Evolutionary conservation across 768 basidiomycete species (phyloP).

Genomic region (Pleurotus sapidus): DNA sequence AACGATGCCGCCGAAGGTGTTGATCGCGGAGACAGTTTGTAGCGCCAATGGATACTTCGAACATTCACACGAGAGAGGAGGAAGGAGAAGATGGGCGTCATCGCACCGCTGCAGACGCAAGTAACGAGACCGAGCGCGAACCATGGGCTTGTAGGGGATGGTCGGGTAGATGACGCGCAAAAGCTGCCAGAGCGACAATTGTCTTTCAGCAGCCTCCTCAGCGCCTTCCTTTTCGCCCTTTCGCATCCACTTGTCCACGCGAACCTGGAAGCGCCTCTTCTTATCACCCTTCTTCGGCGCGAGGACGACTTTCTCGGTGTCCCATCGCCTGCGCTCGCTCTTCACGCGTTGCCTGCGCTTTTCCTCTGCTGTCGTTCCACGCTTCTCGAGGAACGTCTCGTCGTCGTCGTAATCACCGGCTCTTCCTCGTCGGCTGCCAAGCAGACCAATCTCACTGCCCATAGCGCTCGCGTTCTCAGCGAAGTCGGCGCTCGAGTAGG

Average conservation of each 20-base stretch:
- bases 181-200: slow-evolving; percentile 42
- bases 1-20: slow-evolving; percentile 68
- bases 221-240: background rate
- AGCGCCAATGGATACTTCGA: slow-evolving; percentile 70
- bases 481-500: background rate
- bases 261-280: slow-evolving; percentile 1
- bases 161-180: slow-evolving; percentile 61
- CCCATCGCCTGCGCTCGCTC: slow-evolving; percentile 19
- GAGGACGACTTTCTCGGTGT: slow-evolving; percentile 16
- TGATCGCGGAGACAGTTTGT: slow-evolving; percentile 57
- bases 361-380: slow-evolving; percentile 32
- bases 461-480: slow-evolving; percentile 7
- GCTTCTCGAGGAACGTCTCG: slow-evolving; percentile 37
- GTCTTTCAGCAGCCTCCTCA: slow-evolving; percentile 13
- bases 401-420: slow-evolving; percentile 12
- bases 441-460: slow-evolving; percentile 3
- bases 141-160: slow-evolving; percentile 69
- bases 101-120: slow-evolving; percentile 74
- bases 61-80: slow-evolving; percentile 80
- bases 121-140: slow-evolving; percentile 67
- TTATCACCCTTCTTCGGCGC: background rate
- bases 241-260: slow-evolving; percentile 4
- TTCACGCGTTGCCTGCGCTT: slow-evolving; percentile 29
- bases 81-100: slow-evolving; percentile 92
- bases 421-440: background rate